These are phyloP conservation scores for Metschnikowia reukaufii DNA, from an alignment of 805 yeast genomes.

Conservation along the genomic window DNA sequence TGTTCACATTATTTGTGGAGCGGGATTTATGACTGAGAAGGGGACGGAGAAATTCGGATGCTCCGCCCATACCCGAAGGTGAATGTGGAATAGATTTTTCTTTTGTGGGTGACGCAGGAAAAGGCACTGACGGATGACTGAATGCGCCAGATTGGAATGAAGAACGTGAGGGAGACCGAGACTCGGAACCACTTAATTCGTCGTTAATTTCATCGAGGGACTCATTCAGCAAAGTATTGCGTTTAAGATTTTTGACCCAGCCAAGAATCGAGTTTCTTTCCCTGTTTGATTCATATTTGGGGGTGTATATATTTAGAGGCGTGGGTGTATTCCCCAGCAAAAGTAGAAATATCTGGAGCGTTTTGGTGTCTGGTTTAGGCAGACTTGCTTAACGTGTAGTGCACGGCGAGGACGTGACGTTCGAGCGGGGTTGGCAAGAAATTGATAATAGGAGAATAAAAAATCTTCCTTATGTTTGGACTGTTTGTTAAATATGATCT, in stretches of 20 bases:
- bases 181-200: conserved; percentile 20
- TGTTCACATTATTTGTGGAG: conserved; percentile 46
- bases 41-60: conserved; percentile 41
- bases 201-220: conserved; percentile 36
- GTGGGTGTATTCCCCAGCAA: neutral
- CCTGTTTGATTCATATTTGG: conserved; percentile 40
- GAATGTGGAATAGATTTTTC: conserved; percentile 10
- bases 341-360: neutral
- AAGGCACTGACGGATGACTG: conserved; percentile 16
- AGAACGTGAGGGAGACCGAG: conserved; percentile 22
- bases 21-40: conserved; percentile 50
- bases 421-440: neutral
- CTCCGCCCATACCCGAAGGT: conserved; percentile 5
- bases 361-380: neutral
- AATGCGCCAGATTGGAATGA: conserved; percentile 16
- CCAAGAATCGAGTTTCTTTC: conserved; percentile 42
- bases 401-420: neutral
- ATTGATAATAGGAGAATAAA: too few relatives aligned
- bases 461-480: too few relatives aligned
- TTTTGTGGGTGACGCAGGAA: conserved; percentile 15
- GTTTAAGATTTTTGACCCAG: conserved; percentile 46
- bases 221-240: conserved; percentile 38
- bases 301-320: neutral
- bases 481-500: neutral
- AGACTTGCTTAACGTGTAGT: neutral